Base-by-base conservation (phyloP, 345 rosid species). In the Theobroma cacao region DNA sequence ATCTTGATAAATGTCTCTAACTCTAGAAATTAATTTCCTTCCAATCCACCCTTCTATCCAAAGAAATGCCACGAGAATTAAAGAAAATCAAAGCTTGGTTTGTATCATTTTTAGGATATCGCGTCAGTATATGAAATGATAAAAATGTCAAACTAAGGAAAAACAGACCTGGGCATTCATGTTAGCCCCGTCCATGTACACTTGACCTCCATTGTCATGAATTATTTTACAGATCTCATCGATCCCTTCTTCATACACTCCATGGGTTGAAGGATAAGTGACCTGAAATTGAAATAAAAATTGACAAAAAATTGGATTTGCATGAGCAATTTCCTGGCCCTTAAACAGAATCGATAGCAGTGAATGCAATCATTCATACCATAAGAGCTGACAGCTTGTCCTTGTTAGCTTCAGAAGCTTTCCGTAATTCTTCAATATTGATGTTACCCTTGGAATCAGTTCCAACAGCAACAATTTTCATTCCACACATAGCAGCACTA, bases 101-200 rank as follows among this genome's bases (percentile, higher is more conserved):
- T n/a, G n/a, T n/a, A 18, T 52, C 8, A 0, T 52, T 52, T 52
- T 47, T 9, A 52, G 22, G 56, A 22, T 52, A 52, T 18, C 8
- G 18, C 8, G 18, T 18, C 59, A 50, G 18, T 50, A 50, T 50
- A 50, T 18, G 55, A 50, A 50, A 50, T 50, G 55, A 4, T 6
- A 20, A 62, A 58, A 8, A 38, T 15, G 47, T 64, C 14, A 18
- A 62, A 75, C 56, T 14, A 12, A 40, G 59, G 38, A 31, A 70
- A n/a, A 22, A 36, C 38, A n/a, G 47, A 94, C 98, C 98, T 96
- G 96, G n/a, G 98, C 98, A 80, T 96, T 96, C 99, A 97, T 94
- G 93, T 97, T 97, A 58, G 98, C 98, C 22, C 99, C 99, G 78
- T 97, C 99, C 99, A 97, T 97, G 89, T 97, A 97, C 71, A 94